Conservation (phyloP, 805 yeast genomes). For the Suhomyces pyralidae region DNA sequence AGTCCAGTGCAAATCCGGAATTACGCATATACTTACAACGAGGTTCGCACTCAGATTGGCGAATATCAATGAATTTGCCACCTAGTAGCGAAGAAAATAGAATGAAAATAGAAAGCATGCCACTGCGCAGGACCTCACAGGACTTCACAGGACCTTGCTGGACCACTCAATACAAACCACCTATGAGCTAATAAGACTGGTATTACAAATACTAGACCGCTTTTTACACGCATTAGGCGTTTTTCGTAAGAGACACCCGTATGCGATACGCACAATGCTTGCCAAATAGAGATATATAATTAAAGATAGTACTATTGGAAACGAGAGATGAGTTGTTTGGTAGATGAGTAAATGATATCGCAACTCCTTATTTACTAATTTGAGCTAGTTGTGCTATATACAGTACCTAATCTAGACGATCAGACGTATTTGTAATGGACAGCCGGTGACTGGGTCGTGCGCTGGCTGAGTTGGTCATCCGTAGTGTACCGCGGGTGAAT, state of each 20-base stretch:
- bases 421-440: background rate
- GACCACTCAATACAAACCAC: no score
- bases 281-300: no score
- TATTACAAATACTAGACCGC: background rate
- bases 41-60: background rate
- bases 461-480: background rate
- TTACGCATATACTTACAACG: background rate
- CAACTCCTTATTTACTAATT: no score
- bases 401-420: background rate
- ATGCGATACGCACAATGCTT: no score
- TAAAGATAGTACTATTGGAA: no score
- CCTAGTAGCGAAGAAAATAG: background rate
- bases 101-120: background rate
- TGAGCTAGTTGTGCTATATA: no score
- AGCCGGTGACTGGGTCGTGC: background rate
- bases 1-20: background rate
- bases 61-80: background rate
- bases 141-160: no score
- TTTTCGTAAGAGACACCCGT: no score
- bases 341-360: no score
- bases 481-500: background rate
- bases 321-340: no score
- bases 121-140: background rate
- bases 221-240: background rate
- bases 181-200: no score